Evolutionary conservation across 1,139 yeast species (phyloP).

Genomic region (Pichia terricola): DNA sequence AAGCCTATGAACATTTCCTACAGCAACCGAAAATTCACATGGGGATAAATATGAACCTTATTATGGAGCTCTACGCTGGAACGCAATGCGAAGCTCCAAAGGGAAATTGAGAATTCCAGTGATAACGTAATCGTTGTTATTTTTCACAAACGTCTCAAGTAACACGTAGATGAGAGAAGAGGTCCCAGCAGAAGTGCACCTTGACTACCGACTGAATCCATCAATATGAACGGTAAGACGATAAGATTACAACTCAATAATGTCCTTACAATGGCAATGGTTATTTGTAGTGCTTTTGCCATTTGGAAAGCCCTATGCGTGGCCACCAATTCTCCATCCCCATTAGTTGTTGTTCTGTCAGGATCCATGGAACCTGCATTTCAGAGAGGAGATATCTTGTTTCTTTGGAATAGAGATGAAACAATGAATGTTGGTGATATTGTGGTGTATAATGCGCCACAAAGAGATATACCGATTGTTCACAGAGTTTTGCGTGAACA

Average conservation of each 20-base stretch:
- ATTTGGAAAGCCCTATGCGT: conserved; percentile 82
- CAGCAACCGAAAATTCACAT: no score
- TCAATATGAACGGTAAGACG: conserved; percentile 20
- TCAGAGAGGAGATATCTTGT: conserved; percentile 91
- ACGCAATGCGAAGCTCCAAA: no score
- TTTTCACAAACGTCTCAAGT: no score
- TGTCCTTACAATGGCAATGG: conserved; percentile 62
- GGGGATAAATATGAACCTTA: no score
- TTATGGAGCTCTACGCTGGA: no score
- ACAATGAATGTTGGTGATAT: conserved; percentile 80
- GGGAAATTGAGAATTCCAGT: no score
- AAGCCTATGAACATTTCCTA: no score
- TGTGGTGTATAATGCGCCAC: conserved; percentile 85
- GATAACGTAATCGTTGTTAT: no score
- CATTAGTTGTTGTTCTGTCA: conserved; percentile 90
- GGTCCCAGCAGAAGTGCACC: no score
- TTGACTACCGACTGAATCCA: no score
- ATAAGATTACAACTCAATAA: conserved; percentile 27
- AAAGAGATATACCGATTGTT: conserved; percentile 83
- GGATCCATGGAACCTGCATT: conserved; percentile 99
- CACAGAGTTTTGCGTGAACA: conserved; percentile 90
- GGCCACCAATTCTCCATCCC: conserved; percentile 77
- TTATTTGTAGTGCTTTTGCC: conserved; percentile 82
- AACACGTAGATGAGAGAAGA: no score
- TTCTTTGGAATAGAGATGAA: conserved; percentile 77